Evolutionary conservation across 2,329 filamentous ascomycete species (phyloP).

Genomic region (Calcarisporium arbuscula): DNA sequence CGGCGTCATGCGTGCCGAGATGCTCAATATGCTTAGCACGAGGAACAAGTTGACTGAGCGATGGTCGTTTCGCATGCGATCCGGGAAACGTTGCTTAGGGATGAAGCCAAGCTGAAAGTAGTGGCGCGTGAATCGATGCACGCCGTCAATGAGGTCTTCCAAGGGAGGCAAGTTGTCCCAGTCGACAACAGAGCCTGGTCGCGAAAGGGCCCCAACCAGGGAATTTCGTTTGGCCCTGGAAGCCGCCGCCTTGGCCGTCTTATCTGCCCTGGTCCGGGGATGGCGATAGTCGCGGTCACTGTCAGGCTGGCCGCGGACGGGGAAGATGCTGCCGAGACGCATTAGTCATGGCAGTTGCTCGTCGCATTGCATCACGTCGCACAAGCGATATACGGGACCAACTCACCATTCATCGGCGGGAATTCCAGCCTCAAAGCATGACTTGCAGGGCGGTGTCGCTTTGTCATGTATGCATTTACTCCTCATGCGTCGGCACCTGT

Average conservation of each 20-base stretch:
- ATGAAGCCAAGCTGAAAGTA: constrained; percentile 57
- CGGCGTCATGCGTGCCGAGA: constrained; percentile 49
- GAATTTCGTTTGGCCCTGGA: constrained; percentile 28
- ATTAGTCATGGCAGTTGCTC: not conserved
- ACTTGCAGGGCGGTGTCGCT: constrained; percentile 41
- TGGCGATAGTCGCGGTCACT: constrained; percentile 51
- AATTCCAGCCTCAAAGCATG: constrained; percentile 45
- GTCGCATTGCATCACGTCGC: not conserved
- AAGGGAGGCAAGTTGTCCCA: constrained; percentile 46
- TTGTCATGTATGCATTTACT: constrained; percentile 50
- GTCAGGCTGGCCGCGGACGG: constrained; percentile 45
- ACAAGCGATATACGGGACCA: not conserved
- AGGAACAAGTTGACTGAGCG: constrained; percentile 48
- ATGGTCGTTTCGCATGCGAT: constrained; percentile 38
- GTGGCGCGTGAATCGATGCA: constrained; percentile 45
- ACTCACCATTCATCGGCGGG: constrained; percentile 43
- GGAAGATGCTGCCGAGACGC: constrained; percentile 40
- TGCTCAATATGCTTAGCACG: constrained; percentile 47
- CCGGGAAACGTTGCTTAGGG: constrained; percentile 43
- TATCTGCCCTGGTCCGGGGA: constrained; percentile 44
- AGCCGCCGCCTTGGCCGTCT: constrained; percentile 32
- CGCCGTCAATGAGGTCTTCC: constrained; percentile 43
- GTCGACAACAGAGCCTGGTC: constrained; percentile 25
- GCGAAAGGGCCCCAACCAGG: constrained; percentile 20
- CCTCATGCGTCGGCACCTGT: constrained; percentile 49